Percentiles rank a stretch among this genome's conserved stretches.
These are phyloP conservation scores for Phytophthora pistaciae DNA, from an alignment of 352 stramenopile species.

Conservation along the genomic window DNA sequence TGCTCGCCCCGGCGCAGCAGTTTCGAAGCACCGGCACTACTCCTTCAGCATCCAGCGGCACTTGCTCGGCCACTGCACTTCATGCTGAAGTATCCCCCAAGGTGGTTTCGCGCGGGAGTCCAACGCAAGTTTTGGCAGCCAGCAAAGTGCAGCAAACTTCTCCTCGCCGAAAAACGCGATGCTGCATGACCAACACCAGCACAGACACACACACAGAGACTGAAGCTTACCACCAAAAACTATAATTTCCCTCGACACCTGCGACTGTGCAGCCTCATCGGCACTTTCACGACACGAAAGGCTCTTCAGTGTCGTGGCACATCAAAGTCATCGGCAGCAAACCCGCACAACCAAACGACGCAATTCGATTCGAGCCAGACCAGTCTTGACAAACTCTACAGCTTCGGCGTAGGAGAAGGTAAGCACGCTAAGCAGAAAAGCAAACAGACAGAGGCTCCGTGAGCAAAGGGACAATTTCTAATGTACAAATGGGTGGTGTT, in stretches of 20 bases:
- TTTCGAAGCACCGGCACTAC: slow-evolving; percentile 3
- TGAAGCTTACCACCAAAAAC: neutral
- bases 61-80: neutral
- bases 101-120: slow-evolving; percentile 22
- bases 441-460: neutral
- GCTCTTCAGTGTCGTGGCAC: neutral
- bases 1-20: slow-evolving; percentile 4
- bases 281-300: neutral
- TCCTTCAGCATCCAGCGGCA: slow-evolving; percentile 10
- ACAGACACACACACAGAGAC: neutral
- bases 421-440: neutral
- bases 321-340: neutral
- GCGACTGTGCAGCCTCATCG: neutral
- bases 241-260: neutral
- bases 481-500: slow-evolving; percentile 79
- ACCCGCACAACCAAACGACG: neutral
- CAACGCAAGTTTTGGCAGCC: slow-evolving; percentile 6
- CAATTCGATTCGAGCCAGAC: neutral
- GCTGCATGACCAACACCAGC: neutral
- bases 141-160: slow-evolving; percentile 9
- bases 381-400: neutral
- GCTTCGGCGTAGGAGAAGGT: neutral
- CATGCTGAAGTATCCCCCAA: neutral
- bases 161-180: slow-evolving; percentile 19
- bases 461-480: slow-evolving; percentile 38